Evolutionary conservation across 352 stramenopile species (phyloP).

Genomic region (Pythium vanterpoolii): DNA sequence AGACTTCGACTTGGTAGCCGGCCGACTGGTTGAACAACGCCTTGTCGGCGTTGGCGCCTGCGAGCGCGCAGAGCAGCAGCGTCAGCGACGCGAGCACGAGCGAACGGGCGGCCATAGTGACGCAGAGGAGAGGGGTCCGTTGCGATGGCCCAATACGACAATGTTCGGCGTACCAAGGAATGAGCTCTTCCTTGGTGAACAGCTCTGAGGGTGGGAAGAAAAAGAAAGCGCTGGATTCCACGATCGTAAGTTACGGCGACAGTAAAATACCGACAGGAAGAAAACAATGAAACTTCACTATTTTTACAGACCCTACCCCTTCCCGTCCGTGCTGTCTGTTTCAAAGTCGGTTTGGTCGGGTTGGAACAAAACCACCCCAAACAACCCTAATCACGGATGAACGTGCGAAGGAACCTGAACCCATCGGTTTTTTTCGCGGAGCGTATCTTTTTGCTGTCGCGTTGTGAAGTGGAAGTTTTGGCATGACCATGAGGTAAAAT

Average conservation of each 20-base stretch:
- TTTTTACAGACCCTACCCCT: slow-evolving; percentile 19
- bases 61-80: slow-evolving; percentile 14
- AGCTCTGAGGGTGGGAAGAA: background rate
- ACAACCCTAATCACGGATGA: slow-evolving; percentile 12
- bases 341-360: slow-evolving; percentile 5
- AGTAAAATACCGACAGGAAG: slow-evolving; percentile 10
- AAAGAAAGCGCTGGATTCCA: background rate
- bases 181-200: slow-evolving; percentile 6
- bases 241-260: slow-evolving; percentile 6
- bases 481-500: slow-evolving; percentile 4
- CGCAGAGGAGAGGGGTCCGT: slow-evolving; percentile 9
- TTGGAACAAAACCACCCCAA: slow-evolving; percentile 1
- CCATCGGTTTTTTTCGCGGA: slow-evolving; percentile 13
- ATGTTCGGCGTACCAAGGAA: slow-evolving; percentile 17
- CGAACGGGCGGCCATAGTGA: slow-evolving; percentile 13
- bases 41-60: slow-evolving; percentile 27
- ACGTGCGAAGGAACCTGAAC: too few relatives aligned
- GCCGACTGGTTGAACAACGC: slow-evolving; percentile 62
- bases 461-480: background rate
- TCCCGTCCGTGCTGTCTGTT: slow-evolving; percentile 3
- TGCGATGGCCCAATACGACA: slow-evolving; percentile 16
- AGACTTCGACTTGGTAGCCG: slow-evolving; percentile 66
- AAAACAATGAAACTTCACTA: slow-evolving; percentile 25
- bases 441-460: background rate
- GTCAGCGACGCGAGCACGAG: slow-evolving; percentile 25